Percentiles rank a stretch among this genome's conserved stretches.
These are phyloP conservation scores for Coemansia sp. DNA, from an alignment of 192 early-diverging fungal genomes.

Conservation along the genomic window DNA sequence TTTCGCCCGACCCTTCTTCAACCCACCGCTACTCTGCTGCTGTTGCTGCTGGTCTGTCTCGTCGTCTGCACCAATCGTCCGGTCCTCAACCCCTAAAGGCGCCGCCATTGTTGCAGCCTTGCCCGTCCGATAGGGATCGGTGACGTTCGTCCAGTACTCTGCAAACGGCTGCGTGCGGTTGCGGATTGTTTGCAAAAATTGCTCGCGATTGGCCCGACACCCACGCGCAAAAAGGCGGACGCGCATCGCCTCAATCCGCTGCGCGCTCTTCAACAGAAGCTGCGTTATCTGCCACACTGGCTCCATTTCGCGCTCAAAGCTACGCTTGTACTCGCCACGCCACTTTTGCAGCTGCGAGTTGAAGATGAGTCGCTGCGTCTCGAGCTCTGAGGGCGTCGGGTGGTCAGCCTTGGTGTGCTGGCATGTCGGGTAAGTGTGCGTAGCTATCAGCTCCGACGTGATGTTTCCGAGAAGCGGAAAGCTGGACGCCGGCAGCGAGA, in stretches of 20 bases:
- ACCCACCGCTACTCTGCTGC: background rate
- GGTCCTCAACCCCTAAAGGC: background rate
- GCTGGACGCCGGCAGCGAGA: constrained; percentile 60
- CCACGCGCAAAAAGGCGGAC: constrained; percentile 55
- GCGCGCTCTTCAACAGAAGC: constrained; percentile 55
- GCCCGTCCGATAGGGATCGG: constrained; percentile 47
- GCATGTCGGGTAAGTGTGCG: constrained; percentile 70
- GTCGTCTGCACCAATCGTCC: constrained; percentile 4
- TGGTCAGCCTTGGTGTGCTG: constrained; percentile 66
- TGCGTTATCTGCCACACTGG: constrained; percentile 65
- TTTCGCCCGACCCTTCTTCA: background rate
- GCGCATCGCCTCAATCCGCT: constrained; percentile 57
- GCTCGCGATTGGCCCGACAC: constrained; percentile 49
- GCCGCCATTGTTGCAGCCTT: constrained; percentile 22
- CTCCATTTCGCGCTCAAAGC: constrained; percentile 60
- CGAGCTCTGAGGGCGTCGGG: constrained; percentile 67
- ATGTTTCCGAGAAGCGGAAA: constrained; percentile 70
- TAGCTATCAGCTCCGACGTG: constrained; percentile 65
- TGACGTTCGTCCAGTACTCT: constrained; percentile 57
- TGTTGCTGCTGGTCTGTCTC: background rate
- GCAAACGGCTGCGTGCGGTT: constrained; percentile 54
- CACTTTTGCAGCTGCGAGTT: constrained; percentile 63
- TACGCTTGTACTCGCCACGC: constrained; percentile 57
- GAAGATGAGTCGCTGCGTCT: constrained; percentile 65
- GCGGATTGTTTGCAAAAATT: constrained; percentile 54